phyloP scores from a whole-genome alignment of 2,329 filamentous ascomycete species.

The Talaromyces sp. region DNA sequence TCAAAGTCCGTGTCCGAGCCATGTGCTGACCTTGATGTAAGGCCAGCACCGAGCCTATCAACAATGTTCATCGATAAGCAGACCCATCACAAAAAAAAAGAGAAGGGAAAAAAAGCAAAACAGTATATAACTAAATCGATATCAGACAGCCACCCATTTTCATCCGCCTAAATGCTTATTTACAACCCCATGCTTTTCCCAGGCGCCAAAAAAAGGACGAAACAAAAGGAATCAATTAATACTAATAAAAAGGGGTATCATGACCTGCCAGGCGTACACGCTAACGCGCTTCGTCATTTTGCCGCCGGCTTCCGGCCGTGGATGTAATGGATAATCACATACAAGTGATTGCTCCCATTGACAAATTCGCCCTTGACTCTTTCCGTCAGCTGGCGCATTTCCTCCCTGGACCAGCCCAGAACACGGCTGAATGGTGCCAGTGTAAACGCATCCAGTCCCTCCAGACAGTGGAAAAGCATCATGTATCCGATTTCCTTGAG shows the following conservation, averaged over 20 bases:
- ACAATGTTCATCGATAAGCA: neutral
- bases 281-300: neutral
- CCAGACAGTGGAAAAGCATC: conserved; percentile 12
- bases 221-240: neutral
- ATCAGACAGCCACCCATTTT: conserved; percentile 1
- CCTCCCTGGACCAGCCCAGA: conserved; percentile 20
- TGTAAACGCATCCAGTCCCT: conserved; percentile 19
- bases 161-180: neutral
- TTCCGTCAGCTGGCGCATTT: conserved; percentile 19
- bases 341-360: conserved; percentile 17
- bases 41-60: neutral
- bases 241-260: neutral
- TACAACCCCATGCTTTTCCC: neutral
- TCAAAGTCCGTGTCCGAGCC: neutral
- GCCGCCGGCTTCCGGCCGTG: conserved; percentile 16
- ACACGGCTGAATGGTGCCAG: conserved; percentile 19
- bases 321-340: conserved; percentile 17
- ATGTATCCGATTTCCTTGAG: conserved; percentile 19
- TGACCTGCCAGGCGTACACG: neutral
- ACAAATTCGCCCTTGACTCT: conserved; percentile 17
- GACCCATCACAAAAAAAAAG: neutral
- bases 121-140: neutral
- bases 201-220: neutral
- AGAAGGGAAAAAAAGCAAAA: neutral
- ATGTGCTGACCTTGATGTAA: neutral